phyloP scores from a whole-genome alignment of 257 asterid species.

The Parsonsia alboflavescens region DNA sequence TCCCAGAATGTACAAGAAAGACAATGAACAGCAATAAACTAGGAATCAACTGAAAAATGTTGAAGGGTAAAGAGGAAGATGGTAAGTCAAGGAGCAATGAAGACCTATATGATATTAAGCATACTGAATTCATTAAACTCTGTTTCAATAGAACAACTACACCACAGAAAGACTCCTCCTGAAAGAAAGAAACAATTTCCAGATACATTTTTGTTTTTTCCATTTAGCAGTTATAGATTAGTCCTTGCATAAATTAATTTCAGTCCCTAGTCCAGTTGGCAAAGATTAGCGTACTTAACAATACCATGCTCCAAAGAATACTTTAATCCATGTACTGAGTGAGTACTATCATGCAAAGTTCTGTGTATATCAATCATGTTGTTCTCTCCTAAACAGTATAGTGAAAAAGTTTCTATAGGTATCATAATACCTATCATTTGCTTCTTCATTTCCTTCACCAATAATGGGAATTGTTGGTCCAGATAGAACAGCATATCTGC shows the following conservation, averaged over 20 bases:
- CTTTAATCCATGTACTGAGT: not conserved
- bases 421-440: constrained; percentile 78
- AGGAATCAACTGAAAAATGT: not conserved
- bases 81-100: not conserved
- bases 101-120: not conserved
- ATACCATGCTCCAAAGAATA: not conserved
- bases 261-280: not conserved
- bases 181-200: not conserved
- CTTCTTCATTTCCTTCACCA: constrained; percentile 98
- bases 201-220: not conserved
- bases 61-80: not conserved
- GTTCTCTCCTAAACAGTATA: not conserved
- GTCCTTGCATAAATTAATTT: not conserved
- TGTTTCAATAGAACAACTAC: not conserved
- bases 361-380: not conserved
- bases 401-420: not conserved
- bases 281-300: not conserved
- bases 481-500: constrained; percentile 84
- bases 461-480: constrained; percentile 98
- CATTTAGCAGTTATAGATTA: not conserved
- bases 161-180: not conserved
- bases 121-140: not conserved
- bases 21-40: not conserved
- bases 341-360: not conserved
- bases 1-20: not conserved